phyloP scores from a whole-genome alignment of 2,329 filamentous ascomycete species.

The Colletotrichum kahawae region DNA sequence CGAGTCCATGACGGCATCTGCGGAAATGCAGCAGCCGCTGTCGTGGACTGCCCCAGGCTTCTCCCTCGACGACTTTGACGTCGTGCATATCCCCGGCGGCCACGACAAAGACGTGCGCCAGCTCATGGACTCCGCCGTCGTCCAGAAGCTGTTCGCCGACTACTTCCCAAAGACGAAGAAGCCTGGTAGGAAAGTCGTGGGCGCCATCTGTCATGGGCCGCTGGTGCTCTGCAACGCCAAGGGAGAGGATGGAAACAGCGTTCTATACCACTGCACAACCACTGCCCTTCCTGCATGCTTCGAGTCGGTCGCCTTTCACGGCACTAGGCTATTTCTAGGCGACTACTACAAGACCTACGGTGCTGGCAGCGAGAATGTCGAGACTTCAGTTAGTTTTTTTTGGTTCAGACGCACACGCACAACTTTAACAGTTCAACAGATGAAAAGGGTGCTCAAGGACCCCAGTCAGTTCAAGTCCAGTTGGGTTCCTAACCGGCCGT shows the following conservation, averaged over 20 bases:
- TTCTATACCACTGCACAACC: slow-evolving; percentile 51
- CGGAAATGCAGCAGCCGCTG: slow-evolving; percentile 45
- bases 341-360: slow-evolving; percentile 65
- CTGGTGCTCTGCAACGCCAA: slow-evolving; percentile 52
- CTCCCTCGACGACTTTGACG: slow-evolving; percentile 47
- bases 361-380: slow-evolving; percentile 52
- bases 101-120: slow-evolving; percentile 58
- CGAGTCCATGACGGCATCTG: slow-evolving; percentile 44
- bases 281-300: slow-evolving; percentile 54
- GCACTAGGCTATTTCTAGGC: slow-evolving; percentile 52
- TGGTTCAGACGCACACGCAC: not conserved
- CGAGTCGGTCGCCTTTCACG: slow-evolving; percentile 54
- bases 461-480: slow-evolving; percentile 51
- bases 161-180: slow-evolving; percentile 55
- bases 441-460: slow-evolving; percentile 46
- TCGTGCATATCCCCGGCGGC: slow-evolving; percentile 57
- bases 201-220: slow-evolving; percentile 58
- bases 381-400: slow-evolving; percentile 43
- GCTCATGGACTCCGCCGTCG: slow-evolving; percentile 51
- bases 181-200: slow-evolving; percentile 47
- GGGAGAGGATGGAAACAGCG: slow-evolving; percentile 44
- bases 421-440: slow-evolving; percentile 29
- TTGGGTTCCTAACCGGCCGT: slow-evolving; percentile 27
- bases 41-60: slow-evolving; percentile 51
- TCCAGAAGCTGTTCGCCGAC: slow-evolving; percentile 47